phyloP scores from a whole-genome alignment of 148 eudicot genomes.

The Polygonum maritimum region DNA sequence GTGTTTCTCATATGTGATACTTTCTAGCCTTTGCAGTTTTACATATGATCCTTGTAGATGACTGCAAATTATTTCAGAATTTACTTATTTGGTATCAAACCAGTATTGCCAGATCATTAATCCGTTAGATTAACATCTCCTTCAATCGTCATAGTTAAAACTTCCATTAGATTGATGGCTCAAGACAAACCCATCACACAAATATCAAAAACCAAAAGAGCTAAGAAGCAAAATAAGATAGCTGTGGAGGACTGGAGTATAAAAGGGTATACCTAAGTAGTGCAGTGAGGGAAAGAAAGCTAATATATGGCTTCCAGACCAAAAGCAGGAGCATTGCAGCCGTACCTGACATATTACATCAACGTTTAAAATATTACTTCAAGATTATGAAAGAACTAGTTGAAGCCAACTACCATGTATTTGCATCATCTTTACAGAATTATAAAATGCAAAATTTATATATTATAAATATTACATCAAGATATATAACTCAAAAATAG shows the following conservation, averaged over 20 bases:
- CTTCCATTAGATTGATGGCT: not conserved
- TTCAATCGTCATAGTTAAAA: not conserved
- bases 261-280: conserved; percentile 47
- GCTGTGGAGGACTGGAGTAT: not conserved
- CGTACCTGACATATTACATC: conserved; percentile 48
- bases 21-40: not conserved
- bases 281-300: conserved; percentile 58
- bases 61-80: not conserved
- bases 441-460: not conserved
- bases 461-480: too few relatives aligned
- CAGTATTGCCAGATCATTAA: not conserved
- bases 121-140: not conserved
- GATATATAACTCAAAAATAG: too few relatives aligned
- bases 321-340: conserved; percentile 85
- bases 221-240: not conserved
- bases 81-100: not conserved
- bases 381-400: not conserved
- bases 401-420: not conserved
- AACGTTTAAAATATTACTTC: conserved; percentile 1
- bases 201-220: not conserved
- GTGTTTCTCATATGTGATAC: not conserved
- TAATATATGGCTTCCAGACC: conserved; percentile 77
- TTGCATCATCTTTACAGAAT: not conserved
- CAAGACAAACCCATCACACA: not conserved
- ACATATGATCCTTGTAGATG: not conserved